A percentile compares a stretch with the other conserved stretches of the same genome.
phyloP scores from a whole-genome alignment of 192 early-diverging fungal species.

The Coemansia sp. region DNA sequence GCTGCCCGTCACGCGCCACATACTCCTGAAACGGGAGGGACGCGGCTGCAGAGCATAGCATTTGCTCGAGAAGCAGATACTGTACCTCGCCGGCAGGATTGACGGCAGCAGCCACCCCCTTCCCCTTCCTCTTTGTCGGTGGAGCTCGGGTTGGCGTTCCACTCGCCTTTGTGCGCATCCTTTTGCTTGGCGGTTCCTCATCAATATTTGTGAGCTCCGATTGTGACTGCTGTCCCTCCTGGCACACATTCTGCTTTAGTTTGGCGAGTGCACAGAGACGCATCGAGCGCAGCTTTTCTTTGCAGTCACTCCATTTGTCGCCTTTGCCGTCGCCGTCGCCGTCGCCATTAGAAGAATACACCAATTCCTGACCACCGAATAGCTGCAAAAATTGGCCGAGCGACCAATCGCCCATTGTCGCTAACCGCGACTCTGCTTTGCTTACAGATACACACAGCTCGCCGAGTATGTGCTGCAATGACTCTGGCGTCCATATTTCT shows the following conservation, averaged over 20 bases:
- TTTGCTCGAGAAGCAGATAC: not conserved
- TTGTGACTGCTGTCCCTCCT: not conserved
- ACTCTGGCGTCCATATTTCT: conserved; percentile 10
- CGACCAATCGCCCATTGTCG: conserved; percentile 7
- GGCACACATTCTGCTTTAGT: not conserved
- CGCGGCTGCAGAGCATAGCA: not conserved
- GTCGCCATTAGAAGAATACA: not conserved
- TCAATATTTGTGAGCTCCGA: not conserved
- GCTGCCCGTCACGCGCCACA: conserved; percentile 47
- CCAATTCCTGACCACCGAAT: not conserved
- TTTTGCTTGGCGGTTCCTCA: not conserved
- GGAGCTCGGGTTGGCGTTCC: not conserved
- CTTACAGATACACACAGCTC: not conserved
- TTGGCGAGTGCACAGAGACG: conserved; percentile 16
- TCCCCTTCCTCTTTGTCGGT: not conserved
- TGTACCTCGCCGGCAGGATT: not conserved
- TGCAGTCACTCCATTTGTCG: not conserved
- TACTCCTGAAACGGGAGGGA: conserved; percentile 57
- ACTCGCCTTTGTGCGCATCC: not conserved
- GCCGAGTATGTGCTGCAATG: conserved; percentile 10
- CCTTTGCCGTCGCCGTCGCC: not conserved
- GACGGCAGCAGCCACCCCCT: not conserved
- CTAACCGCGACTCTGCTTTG: not conserved
- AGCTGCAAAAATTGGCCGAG: conserved; percentile 16
- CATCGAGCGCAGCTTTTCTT: not conserved